phyloP scores from a whole-genome alignment of 495 filamentous ascomycete species.

The Durotheca rogersii region DNA sequence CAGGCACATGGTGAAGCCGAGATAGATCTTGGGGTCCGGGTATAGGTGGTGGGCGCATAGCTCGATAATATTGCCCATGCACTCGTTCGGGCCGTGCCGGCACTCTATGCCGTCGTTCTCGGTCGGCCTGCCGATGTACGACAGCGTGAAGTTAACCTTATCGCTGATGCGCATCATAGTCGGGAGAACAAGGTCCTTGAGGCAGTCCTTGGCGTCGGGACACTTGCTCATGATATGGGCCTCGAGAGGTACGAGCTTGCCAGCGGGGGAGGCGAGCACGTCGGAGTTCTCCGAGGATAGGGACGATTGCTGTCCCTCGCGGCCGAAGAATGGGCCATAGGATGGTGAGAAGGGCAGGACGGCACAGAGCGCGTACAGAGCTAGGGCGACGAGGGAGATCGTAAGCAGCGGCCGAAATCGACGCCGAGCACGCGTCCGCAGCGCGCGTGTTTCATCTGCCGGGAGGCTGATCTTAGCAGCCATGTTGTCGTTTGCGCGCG shows the following conservation, averaged over 20 bases:
- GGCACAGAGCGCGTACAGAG: conserved; percentile 29
- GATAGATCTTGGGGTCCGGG: conserved; percentile 77
- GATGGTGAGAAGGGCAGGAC: conserved; percentile 20
- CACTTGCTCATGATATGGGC: conserved; percentile 96
- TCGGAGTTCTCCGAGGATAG: conserved; percentile 1
- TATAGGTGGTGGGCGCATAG: conserved; percentile 83
- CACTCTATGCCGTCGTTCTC: conserved; percentile 71
- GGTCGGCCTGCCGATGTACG: conserved; percentile 76
- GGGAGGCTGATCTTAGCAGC: conserved; percentile 32
- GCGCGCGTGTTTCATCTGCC: conserved; percentile 38
- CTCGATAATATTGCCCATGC: conserved; percentile 90
- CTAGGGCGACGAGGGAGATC: conserved; percentile 27
- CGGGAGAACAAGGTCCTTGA: conserved; percentile 78
- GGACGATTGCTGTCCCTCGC: conserved; percentile 1
- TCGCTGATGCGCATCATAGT: conserved; percentile 77
- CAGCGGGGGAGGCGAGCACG: conserved; percentile 2
- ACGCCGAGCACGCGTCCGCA: conserved; percentile 28
- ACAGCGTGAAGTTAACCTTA: conserved; percentile 88
- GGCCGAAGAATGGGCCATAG: conserved; percentile 14
- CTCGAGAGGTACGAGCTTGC: conserved; percentile 68
- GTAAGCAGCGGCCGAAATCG: conserved; percentile 32
- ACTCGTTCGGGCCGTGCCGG: conserved; percentile 87
- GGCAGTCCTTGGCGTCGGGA: conserved; percentile 79
- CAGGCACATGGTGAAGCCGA: conserved; percentile 91
- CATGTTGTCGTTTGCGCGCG: conserved; percentile 21